Base-by-base conservation (phyloP, 495 filamentous ascomycete genomes). In the Annulohypoxylon stygium region DNA sequence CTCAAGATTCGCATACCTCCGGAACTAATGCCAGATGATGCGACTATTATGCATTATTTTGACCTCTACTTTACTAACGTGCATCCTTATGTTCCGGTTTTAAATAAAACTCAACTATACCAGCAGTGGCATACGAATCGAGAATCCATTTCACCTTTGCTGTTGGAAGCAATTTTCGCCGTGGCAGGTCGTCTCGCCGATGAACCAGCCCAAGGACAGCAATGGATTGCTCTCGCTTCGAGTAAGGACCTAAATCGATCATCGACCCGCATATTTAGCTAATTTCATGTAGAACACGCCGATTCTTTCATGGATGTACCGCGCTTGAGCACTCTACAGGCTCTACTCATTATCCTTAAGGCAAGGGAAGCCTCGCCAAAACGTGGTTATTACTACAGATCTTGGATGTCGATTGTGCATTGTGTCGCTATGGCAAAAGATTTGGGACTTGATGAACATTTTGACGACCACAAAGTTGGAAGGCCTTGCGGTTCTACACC, bases 301-400 rank as follows among this genome's bases (percentile, higher is more conserved):
- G 93, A 97, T 80, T 96, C 92, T 67, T 99, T 98, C 76, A 94
- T 97, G 89, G 96, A 99, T 78, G 91, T 96, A 20, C 94, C 96
- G 7, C 88, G 96, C 7, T 73, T 99, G 67, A 98, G 95, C 78
- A 99, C 96, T 4, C 91, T 99, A 12, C 96, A 99, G 81, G 97
- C 93, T 1, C 82, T 97, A 63, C 83, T 98, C 58, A 89, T 99
- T 36, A 83, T 98, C 43, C 79, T 97, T 16, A 99, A 99, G 82
- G 97, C 96, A 2, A 86, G 95, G 70, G 96, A 99, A 79, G 91
- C 93, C 34, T 88, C 91, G 10, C 97, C 97, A 2, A 96, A 96
- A 78, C 90, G 93, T 75, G 96, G 96, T 1, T 99, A 99, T 79
- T 99, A 96, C 80, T 98, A 95, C 78, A 89, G 96, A 25, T 99